A percentile compares a stretch with the other conserved stretches of the same genome.
These are phyloP conservation scores for Pleomassaria siparia DNA, from an alignment of 2,329 filamentous ascomycete species.

Conservation along the genomic window DNA sequence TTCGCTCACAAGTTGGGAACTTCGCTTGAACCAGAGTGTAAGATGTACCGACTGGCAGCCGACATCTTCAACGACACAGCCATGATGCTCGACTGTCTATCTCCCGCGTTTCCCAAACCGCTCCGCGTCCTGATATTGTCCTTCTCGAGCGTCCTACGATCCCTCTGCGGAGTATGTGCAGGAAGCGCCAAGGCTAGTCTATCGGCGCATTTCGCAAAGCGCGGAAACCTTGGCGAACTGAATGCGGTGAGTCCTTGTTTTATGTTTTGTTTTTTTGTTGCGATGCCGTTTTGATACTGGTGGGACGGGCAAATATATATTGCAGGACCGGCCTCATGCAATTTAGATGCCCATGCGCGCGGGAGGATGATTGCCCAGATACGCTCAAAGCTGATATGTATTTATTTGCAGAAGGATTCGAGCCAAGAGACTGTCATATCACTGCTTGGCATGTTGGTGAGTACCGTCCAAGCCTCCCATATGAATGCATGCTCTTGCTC, in stretches of 20 bases:
- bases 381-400: constrained; percentile 22
- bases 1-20: constrained; percentile 83
- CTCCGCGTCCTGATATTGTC: constrained; percentile 61
- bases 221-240: constrained; percentile 86
- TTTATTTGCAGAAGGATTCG: constrained; percentile 68
- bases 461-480: constrained; percentile 23
- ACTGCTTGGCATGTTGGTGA: constrained; percentile 77
- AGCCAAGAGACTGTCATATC: constrained; percentile 95
- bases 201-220: constrained; percentile 85
- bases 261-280: constrained; percentile 1
- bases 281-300: constrained; percentile 8
- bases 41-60: constrained; percentile 82
- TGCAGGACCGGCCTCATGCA: constrained; percentile 7
- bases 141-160: constrained; percentile 61
- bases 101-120: constrained; percentile 68
- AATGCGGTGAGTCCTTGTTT: constrained; percentile 65
- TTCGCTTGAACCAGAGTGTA: constrained; percentile 85
- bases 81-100: constrained; percentile 82
- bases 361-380: constrained; percentile 14
- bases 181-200: constrained; percentile 88
- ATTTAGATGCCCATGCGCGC: constrained; percentile 16
- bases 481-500: neutral
- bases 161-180: constrained; percentile 85
- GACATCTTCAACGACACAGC: constrained; percentile 87
- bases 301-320: constrained; percentile 8